phyloP scores from a whole-genome alignment of 208 protist species.

The Leishmania guyanensis region DNA sequence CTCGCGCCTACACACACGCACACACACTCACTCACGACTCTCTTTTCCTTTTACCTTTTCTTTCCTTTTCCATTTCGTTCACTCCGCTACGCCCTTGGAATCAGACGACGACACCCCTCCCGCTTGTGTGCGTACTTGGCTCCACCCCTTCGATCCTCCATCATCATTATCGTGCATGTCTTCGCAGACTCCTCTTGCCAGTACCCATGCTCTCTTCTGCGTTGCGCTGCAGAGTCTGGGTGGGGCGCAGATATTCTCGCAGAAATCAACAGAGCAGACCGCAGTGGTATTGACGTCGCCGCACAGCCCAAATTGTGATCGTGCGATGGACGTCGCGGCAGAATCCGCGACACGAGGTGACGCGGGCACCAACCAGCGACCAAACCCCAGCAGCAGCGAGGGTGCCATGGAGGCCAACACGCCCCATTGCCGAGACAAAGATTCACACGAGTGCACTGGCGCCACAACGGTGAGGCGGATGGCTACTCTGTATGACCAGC shows the following conservation, averaged over 20 bases:
- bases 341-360: not conserved
- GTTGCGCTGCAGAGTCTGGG: constrained; percentile 6
- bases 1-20: not conserved
- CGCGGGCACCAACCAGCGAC: not conserved
- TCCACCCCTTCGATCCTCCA: not conserved
- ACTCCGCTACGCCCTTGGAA: not conserved
- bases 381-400: not conserved
- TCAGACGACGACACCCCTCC: not conserved
- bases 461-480: not conserved
- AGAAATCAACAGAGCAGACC: not conserved
- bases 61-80: not conserved
- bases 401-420: not conserved
- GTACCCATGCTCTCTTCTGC: constrained; percentile 22
- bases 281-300: not conserved
- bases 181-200: constrained; percentile 3
- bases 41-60: not conserved
- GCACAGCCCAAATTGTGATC: not conserved
- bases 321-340: not conserved
- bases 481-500: not conserved
- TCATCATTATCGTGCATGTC: not conserved
- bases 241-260: not conserved
- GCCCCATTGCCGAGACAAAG: not conserved
- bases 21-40: not conserved
- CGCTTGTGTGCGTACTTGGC: not conserved
- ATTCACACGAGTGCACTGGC: not conserved